These are phyloP conservation scores for Cicer judaicum DNA, from an alignment of 306 rosid genomes.

Conservation along the genomic window DNA sequence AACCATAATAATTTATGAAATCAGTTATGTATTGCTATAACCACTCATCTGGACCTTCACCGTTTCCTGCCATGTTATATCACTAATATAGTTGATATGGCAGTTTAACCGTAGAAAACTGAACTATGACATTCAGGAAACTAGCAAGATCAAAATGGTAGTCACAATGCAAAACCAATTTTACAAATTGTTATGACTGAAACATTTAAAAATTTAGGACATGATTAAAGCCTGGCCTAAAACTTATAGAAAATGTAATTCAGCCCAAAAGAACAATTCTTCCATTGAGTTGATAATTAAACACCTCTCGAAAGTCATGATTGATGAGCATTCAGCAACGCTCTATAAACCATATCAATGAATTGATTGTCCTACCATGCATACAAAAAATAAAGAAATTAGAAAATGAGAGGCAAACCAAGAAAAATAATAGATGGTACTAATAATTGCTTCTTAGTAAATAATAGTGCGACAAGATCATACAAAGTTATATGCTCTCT, in stretches of 20 bases:
- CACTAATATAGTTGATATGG: constrained; percentile 28
- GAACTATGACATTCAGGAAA: constrained; percentile 41
- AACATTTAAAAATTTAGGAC: constrained; percentile 43
- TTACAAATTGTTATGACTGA: constrained; percentile 45
- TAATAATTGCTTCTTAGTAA: not conserved
- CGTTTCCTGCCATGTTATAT: constrained; percentile 47
- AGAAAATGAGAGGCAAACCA: constrained; percentile 22
- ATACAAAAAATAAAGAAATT: not conserved
- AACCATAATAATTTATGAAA: constrained; percentile 43
- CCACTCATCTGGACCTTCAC: constrained; percentile 22
- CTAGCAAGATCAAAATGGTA: constrained; percentile 48
- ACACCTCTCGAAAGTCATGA: constrained; percentile 49
- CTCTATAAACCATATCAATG: constrained; percentile 60
- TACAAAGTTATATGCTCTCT: constrained; percentile 1
- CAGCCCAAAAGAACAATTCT: constrained; percentile 46
- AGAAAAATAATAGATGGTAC: not conserved
- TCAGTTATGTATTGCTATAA: constrained; percentile 36
- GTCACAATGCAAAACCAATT: constrained; percentile 45
- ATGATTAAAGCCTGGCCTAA: constrained; percentile 49
- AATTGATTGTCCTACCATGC: constrained; percentile 63
- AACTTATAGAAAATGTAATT: constrained; percentile 38
- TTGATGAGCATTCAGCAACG: constrained; percentile 60
- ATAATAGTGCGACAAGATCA: constrained; percentile 15
- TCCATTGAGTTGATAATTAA: constrained; percentile 34
- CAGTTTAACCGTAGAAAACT: constrained; percentile 38